These are phyloP conservation scores for Phytophthora brassicae DNA, from an alignment of 352 stramenopile genomes.

Conservation along the genomic window DNA sequence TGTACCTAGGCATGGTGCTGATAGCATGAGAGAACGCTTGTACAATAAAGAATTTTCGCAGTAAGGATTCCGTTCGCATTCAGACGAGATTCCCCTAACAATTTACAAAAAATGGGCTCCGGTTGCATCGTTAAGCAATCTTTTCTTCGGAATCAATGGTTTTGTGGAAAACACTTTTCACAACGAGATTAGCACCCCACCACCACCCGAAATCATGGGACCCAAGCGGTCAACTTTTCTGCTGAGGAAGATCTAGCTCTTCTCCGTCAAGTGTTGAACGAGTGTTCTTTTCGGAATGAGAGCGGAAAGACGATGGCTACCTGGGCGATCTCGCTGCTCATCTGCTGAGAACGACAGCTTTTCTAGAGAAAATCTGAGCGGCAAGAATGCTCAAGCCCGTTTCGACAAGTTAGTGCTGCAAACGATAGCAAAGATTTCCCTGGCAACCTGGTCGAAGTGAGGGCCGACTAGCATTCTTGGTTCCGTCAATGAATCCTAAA, in stretches of 20 bases:
- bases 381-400: slow-evolving; percentile 11
- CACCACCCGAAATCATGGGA: background rate
- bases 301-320: slow-evolving; percentile 9
- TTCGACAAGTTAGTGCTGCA: background rate
- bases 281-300: slow-evolving; percentile 8
- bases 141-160: background rate
- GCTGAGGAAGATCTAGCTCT: slow-evolving; percentile 5
- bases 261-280: background rate
- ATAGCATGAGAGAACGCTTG: no score
- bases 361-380: slow-evolving; percentile 5
- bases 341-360: slow-evolving; percentile 2
- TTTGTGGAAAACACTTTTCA: slow-evolving; percentile 1
- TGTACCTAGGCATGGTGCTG: no score
- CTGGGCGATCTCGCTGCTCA: slow-evolving; percentile 3
- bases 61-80: background rate
- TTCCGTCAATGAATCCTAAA: no score
- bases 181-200: background rate
- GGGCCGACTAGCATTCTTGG: no score
- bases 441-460: no score
- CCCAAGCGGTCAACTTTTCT: slow-evolving; percentile 2
- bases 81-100: background rate
- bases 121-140: background rate
- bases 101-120: background rate
- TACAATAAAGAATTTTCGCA: background rate
- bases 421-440: slow-evolving; percentile 3